Base-by-base conservation (phyloP, 306 rosid genomes). In the Cucumis cinereus region DNA sequence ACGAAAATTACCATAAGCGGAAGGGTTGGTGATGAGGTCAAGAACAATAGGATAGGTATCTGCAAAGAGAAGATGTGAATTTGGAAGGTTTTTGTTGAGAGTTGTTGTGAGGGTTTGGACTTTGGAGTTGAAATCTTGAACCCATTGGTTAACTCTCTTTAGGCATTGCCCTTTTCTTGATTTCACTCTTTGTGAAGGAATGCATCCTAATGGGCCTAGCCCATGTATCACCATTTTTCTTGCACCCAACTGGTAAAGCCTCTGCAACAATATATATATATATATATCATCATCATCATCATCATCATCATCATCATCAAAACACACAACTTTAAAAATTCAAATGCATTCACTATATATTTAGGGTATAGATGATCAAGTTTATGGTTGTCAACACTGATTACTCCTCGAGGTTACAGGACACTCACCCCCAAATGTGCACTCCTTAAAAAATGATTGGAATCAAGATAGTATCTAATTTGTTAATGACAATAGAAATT, bases 141-240 rank as follows among this genome's bases (percentile, higher is more conserved):
- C 43, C 89, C 84, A 83, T 77, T 81, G 77, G 64, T 93, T 93
- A 6, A 93, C 92, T 64, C 81, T 80, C 72, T 78, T 83, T 33
- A 93, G 83, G 86, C 98, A 93, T 81, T 88, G 73, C 0, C 97
- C 85, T 30, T 1, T 74, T 77, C 49, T 89, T 56, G 98, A 91
- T 75, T 91, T 93, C 64, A 88, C 96, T 77, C 96, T 82, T 55
- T 93, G 97, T 15, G 98, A 93, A 35, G 98, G 96, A 81, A 93
- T 91, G 82, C 98, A 93, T n/a, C 98, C 98, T 0, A 91, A 85
- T 9, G 98, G 96, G 6, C 93, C 93, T 50, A 93, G 71, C 23
- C 96, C 96, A 62, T 93, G 87, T 64, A 91, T 52, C 7, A 87
- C 80, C 73, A 91, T 79, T 35, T 86, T 89, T 81, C 85, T 74